phyloP scores from a whole-genome alignment of 1,139 yeast genomes.

The Candida tropicalis region DNA sequence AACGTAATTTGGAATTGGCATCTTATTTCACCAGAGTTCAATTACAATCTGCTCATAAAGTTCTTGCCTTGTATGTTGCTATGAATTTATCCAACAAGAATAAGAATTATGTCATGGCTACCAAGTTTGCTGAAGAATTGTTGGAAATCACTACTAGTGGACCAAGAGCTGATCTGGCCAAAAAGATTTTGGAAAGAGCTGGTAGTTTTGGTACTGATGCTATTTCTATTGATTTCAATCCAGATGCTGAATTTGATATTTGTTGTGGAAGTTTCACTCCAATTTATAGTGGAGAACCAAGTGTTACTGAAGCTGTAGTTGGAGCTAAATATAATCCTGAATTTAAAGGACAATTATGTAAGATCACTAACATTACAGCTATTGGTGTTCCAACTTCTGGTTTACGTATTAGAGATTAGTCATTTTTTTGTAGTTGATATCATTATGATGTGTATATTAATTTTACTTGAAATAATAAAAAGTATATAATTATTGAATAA shows the following conservation, averaged over 20 bases:
- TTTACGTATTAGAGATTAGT: constrained; percentile 53
- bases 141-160: constrained; percentile 70
- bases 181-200: constrained; percentile 75
- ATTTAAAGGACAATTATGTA: constrained; percentile 78
- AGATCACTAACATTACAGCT: constrained; percentile 71
- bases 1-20: constrained; percentile 90
- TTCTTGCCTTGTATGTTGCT: constrained; percentile 91
- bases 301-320: constrained; percentile 79
- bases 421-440: too few species aligned
- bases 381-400: constrained; percentile 98
- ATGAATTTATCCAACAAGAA: constrained; percentile 89
- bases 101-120: constrained; percentile 86
- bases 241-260: constrained; percentile 85
- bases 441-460: background rate
- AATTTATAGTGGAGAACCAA: constrained; percentile 74
- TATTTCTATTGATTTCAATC: constrained; percentile 88
- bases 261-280: constrained; percentile 91
- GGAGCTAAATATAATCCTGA: constrained; percentile 84
- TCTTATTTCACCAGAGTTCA: constrained; percentile 90
- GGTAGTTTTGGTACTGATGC: constrained; percentile 84
- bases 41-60: constrained; percentile 79
- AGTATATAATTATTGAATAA: too few species aligned
- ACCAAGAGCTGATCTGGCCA: constrained; percentile 86
- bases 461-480: too few species aligned
- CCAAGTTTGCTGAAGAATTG: constrained; percentile 86